A percentile compares a stretch with the other conserved stretches of the same genome.
Conservation (phyloP, 192 early-diverging fungal genomes). For the Coemansia sp. region DNA sequence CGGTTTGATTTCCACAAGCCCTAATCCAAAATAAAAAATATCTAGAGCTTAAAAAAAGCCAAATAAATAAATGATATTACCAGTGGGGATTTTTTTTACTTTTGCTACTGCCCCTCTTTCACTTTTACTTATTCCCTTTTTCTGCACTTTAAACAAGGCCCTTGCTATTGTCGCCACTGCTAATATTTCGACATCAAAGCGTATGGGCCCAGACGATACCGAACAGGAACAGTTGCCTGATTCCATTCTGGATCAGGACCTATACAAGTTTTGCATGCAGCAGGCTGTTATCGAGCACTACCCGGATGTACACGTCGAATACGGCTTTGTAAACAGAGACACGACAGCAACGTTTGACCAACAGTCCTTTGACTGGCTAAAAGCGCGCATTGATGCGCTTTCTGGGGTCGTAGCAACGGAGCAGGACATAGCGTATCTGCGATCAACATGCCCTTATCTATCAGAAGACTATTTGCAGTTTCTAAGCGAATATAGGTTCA, state of each 20-base stretch:
- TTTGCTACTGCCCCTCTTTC: background rate
- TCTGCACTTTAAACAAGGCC: background rate
- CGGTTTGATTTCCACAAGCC: constrained; percentile 19
- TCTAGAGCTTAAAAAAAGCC: too few relatives aligned
- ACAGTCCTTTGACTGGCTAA: constrained; percentile 50
- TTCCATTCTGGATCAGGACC: constrained; percentile 79
- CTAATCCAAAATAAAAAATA: constrained; percentile 1
- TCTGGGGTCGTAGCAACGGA: constrained; percentile 8
- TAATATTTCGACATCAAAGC: too few relatives aligned
- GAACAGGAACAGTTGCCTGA: constrained; percentile 24
- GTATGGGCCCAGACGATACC: background rate
- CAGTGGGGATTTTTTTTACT: constrained; percentile 10
- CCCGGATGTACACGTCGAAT: constrained; percentile 58
- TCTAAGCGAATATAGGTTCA: constrained; percentile 60
- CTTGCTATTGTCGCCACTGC: background rate
- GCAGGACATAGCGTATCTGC: constrained; percentile 51
- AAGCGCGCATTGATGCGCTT: constrained; percentile 40
- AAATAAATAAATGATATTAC: too few relatives aligned
- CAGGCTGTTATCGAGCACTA: constrained; percentile 73
- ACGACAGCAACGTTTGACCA: constrained; percentile 43
- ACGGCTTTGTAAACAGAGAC: constrained; percentile 68
- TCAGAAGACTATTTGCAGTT: constrained; percentile 60
- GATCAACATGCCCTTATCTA: constrained; percentile 56
- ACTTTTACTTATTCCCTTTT: background rate
- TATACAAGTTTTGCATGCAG: constrained; percentile 86